Conservation (phyloP, 2,329 filamentous ascomycete genomes). For the Stagonosporopsis tanaceti region DNA sequence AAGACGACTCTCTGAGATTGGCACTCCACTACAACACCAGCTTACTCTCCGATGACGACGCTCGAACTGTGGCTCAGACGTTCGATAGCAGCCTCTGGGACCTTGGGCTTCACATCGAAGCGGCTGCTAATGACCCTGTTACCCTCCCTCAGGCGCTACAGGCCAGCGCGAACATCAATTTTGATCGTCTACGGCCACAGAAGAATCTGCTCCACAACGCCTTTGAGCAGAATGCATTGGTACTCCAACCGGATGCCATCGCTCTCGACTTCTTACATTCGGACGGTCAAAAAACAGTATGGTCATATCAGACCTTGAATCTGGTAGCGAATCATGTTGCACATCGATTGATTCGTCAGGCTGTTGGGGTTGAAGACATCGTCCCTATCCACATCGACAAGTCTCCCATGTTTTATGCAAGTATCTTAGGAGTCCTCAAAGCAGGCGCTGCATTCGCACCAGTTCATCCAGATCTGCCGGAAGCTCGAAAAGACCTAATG, state of each 20-base stretch:
- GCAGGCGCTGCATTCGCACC: conserved; percentile 50
- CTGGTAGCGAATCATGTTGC: conserved; percentile 45
- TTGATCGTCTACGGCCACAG: conserved; percentile 13
- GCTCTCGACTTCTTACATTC: conserved; percentile 52
- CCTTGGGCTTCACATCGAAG: conserved; percentile 32
- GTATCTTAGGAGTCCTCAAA: conserved; percentile 52
- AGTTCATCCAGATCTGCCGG: conserved; percentile 47
- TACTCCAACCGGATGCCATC: conserved; percentile 30
- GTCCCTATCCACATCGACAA: conserved; percentile 48
- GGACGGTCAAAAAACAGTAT: conserved; percentile 39
- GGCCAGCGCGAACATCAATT: conserved; percentile 36
- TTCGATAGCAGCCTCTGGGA: conserved; percentile 39
- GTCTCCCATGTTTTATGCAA: conserved; percentile 47
- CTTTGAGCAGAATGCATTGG: conserved; percentile 48
- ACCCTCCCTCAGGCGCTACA: conserved; percentile 32
- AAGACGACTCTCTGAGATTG: conserved; percentile 63
- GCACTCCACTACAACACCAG: conserved; percentile 65
- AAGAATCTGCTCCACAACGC: conserved; percentile 46
- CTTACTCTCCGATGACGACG: conserved; percentile 39
- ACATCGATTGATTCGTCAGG: conserved; percentile 35
- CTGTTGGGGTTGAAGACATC: conserved; percentile 41
- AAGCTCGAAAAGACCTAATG: conserved; percentile 47
- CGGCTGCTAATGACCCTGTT: conserved; percentile 33
- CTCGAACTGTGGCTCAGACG: conserved; percentile 36
- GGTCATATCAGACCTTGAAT: conserved; percentile 46